phyloP scores from a whole-genome alignment of 1,139 yeast genomes.

The Yamadazyma pseudoaaseri region DNA sequence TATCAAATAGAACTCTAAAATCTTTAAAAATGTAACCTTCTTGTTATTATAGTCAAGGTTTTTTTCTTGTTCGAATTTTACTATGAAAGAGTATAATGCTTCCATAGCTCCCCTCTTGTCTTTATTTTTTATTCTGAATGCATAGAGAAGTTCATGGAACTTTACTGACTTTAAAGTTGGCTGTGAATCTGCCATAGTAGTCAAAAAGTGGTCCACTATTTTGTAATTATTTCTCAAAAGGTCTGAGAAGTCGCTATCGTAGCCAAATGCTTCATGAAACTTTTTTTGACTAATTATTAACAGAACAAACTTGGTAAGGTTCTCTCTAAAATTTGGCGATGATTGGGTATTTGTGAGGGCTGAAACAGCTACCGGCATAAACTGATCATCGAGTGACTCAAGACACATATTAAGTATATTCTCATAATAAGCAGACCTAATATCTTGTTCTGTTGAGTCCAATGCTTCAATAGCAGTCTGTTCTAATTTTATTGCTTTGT shows the following conservation, averaged over 20 bases:
- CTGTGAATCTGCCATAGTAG: conserved; percentile 36
- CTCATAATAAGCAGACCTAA: conserved; percentile 22
- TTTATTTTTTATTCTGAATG: conserved; percentile 47
- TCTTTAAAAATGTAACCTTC: conserved; percentile 36
- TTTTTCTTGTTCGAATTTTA: conserved; percentile 30
- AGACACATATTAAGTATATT: conserved; percentile 33
- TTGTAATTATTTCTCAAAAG: conserved; percentile 28
- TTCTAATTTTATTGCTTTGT: conserved; percentile 32
- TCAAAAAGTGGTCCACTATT: conserved; percentile 39
- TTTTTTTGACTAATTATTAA: conserved; percentile 24
- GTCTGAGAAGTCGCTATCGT: conserved; percentile 14
- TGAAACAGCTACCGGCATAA: conserved; percentile 17
- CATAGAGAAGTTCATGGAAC: conserved; percentile 52
- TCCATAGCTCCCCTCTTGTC: conserved; percentile 47
- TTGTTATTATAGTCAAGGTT: conserved; percentile 20
- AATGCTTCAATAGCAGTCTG: conserved; percentile 28
- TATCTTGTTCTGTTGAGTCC: conserved; percentile 11
- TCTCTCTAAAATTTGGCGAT: conserved; percentile 13
- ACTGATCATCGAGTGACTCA: conserved; percentile 22
- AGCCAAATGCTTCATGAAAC: conserved; percentile 17
- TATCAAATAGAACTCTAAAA: conserved; percentile 44
- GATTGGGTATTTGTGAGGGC: conserved; percentile 22
- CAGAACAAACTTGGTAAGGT: conserved; percentile 22
- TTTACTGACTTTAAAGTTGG: conserved; percentile 38
- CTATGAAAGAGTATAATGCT: conserved; percentile 53